phyloP scores from a whole-genome alignment of 345 rosid species.

The Hibiscus syriacus region DNA sequence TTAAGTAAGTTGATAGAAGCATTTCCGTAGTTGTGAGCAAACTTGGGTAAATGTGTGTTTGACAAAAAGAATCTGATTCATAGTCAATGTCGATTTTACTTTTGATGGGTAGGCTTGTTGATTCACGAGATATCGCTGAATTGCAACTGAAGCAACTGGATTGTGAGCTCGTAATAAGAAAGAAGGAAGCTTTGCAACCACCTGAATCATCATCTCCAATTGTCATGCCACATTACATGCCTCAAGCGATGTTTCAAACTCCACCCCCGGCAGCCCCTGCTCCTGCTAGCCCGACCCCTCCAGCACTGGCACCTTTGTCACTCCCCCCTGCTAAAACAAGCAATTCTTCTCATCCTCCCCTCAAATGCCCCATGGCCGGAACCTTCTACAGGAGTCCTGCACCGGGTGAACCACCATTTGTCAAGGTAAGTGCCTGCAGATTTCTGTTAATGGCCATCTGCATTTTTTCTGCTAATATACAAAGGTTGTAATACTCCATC shows the following conservation, averaged over 20 bases:
- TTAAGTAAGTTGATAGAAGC: conserved; percentile 52
- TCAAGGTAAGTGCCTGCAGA: conserved; percentile 48
- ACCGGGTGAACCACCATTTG: conserved; percentile 93
- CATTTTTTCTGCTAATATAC: neutral
- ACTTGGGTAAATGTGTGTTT: neutral
- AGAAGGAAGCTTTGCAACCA: conserved; percentile 78
- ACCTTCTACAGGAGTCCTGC: conserved; percentile 79
- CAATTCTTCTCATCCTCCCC: conserved; percentile 51
- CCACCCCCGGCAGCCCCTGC: conserved; percentile 29
- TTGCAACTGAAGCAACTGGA: conserved; percentile 76
- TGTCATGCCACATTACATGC: conserved; percentile 36
- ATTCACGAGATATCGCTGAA: conserved; percentile 82
- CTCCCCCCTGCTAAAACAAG: conserved; percentile 41
- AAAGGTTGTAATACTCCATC: neutral
- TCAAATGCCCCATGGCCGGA: conserved; percentile 96
- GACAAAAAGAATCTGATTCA: neutral
- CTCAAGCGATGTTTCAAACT: conserved; percentile 34
- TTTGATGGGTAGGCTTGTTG: conserved; percentile 65
- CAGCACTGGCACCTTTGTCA: conserved; percentile 25
- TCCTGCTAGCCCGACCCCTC: conserved; percentile 28
- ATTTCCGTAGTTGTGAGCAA: neutral
- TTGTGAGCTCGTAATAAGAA: conserved; percentile 73
- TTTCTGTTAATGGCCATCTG: neutral
- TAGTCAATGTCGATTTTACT: neutral
- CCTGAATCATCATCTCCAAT: conserved; percentile 29